Conservation (phyloP, 352 stramenopile genomes). For the Phytophthora cryptogea region DNA sequence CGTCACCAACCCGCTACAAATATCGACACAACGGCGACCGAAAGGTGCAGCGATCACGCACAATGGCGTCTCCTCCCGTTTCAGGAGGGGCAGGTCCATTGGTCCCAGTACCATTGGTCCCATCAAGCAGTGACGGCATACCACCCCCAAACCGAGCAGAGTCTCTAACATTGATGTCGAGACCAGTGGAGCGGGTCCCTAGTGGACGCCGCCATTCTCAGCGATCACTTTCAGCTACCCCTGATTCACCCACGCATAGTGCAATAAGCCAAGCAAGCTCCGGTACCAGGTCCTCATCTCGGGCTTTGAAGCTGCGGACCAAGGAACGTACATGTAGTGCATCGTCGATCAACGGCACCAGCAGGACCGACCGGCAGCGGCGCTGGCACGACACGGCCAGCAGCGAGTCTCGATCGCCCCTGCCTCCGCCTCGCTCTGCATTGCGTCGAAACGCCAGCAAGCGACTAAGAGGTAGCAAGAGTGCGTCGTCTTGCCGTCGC, state of each 20-base stretch:
- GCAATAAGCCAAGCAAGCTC: constrained; percentile 25
- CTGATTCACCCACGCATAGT: constrained; percentile 26
- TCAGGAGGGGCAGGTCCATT: constrained; percentile 24
- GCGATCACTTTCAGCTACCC: constrained; percentile 12
- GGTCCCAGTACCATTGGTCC: constrained; percentile 23
- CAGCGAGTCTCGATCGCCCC: constrained; percentile 31
- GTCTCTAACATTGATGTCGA: background rate
- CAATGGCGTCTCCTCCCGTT: constrained; percentile 15
- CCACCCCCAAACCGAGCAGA: constrained; percentile 14
- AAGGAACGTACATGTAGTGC: constrained; percentile 27
- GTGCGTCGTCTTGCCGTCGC: background rate
- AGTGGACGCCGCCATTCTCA: constrained; percentile 22
- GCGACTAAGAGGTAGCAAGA: constrained; percentile 20
- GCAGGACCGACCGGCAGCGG: constrained; percentile 9
- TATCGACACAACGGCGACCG: constrained; percentile 5
- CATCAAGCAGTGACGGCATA: constrained; percentile 29
- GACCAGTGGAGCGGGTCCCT: constrained; percentile 21
- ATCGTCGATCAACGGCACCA: constrained; percentile 15
- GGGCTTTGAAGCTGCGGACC: constrained; percentile 11
- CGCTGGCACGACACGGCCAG: constrained; percentile 27
- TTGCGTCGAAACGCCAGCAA: constrained; percentile 10
- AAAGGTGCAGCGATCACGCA: constrained; percentile 21
- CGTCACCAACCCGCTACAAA: constrained; percentile 17
- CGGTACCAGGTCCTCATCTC: constrained; percentile 20
- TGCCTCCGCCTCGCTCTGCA: constrained; percentile 12